Base-by-base conservation (phyloP, 805 yeast genomes). In the Spathaspora boniae region DNA sequence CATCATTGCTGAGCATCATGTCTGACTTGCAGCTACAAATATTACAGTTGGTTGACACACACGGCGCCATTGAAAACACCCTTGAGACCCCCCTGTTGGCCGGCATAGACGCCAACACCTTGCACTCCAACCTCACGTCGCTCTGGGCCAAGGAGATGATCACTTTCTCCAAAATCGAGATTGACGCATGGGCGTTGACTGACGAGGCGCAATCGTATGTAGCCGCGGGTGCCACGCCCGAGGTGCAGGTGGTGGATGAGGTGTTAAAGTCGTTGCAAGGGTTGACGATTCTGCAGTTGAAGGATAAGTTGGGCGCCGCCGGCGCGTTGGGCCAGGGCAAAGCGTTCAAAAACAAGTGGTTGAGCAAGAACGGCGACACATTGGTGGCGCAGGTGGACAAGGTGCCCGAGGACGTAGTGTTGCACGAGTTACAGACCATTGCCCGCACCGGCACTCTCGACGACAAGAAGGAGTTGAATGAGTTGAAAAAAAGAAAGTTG, bases 321-420 rank as follows among this genome's bases (percentile, higher is more conserved):
- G 98, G 97, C 44, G 81, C 82, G 50, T 74, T 91, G 45, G 99
- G 98, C 44, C 98, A 93, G 68, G 95, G 95, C 49, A 81, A 89
- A 53, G 99, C 98, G 12, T 94, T 93, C 76, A 91, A 88, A 64
- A 89, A 89, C 60, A 94, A 95, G 27, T 93, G 99, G 99, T 81
- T 93, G 51, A 67, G 76, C 45, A 93, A 94, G 60, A 85, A 82
- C 40, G 94, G 91, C 39, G 95, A 85, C 49, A 78, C 73, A 52
- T 74, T 91, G 48, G 76, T 86, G 33, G 58, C 85, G 19, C 76
- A 78, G 44, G 69, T 81, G 21, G 62, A 69, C 32, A 67, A 65
- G 26, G 59, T 71, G 37, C 87, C 88, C 24, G 64, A 59, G 8
- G 96, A 86, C 61, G 70, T 67, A 31, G 85, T 89, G 11, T 83